Evolutionary conservation across 1,139 yeast genomes (phyloP), one percentile per base, ranked within the genome.

Genomic region (Yamadazyma friedrichii): DNA sequence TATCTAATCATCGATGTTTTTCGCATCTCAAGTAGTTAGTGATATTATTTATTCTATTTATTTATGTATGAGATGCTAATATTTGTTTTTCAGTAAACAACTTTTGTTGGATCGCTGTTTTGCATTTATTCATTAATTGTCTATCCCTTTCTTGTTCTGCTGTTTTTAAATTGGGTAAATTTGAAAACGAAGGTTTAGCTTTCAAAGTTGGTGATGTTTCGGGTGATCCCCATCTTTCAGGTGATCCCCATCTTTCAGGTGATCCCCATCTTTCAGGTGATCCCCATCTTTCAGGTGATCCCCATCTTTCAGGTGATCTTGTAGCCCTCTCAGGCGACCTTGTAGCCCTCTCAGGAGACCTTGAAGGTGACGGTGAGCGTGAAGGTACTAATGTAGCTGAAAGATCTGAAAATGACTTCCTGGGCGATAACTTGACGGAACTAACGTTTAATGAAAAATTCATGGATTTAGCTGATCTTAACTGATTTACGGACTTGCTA

Each of bases 111-210:
- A 64, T 58, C 2, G 67, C 67, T 3, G 20, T 9, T 39, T 53
- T 54, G 44, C 70, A 64, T 47, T 62, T 64, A 17, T 58, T 61
- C 50, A 59, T 60, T 17, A 61, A 38, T 11, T 59, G 62, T 15
- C 35, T 37, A 8, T 36, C 15, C 9, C 35, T 9, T 6, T 17
- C 36, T 5, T 9, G 9, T n/a, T 33, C 35, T 9, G 22, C 17
- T 12, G 22, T 38, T 9, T 36, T 20, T 2, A n/a, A 15, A 9
- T 36, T 32, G 2, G 27, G 12, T n/a, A 25, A n/a, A 4, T 36
- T 32, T 15, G 25, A 31, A 10, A 22, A 9, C 13, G 15, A 13
- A 3, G 33, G 33, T 13, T 8, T n/a, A 9, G 40, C 11, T 32
- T 8, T 36, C 10, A 20, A 9, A 6, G 28, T 6, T 6, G 33